These are phyloP conservation scores for Colletotrichum sp. DNA, from an alignment of 2,329 filamentous ascomycete species.

Conservation along the genomic window DNA sequence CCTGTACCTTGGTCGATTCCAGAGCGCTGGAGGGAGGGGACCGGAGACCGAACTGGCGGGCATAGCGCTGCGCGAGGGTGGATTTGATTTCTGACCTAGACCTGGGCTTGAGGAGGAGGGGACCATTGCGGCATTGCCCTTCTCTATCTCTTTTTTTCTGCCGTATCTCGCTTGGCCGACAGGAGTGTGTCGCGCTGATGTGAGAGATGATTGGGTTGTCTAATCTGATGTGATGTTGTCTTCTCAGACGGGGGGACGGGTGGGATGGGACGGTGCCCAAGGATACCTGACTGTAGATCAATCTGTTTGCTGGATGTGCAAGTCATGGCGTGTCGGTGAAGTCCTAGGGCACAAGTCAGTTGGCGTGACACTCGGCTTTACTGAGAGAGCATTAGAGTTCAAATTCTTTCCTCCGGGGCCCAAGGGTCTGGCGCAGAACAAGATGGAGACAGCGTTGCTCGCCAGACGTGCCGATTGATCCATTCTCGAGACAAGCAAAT, in stretches of 20 bases:
- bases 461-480: slow-evolving; percentile 17
- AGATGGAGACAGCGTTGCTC: slow-evolving; percentile 6
- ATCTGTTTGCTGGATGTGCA: not conserved
- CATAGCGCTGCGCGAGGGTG: not conserved
- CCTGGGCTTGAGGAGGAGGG: not conserved
- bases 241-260: not conserved
- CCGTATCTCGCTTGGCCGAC: slow-evolving; percentile 15
- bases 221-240: not conserved
- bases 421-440: slow-evolving; percentile 10
- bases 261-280: not conserved
- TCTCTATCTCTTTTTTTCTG: not conserved
- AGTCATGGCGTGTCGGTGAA: not conserved
- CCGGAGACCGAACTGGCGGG: slow-evolving; percentile 10
- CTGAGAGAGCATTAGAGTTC: not conserved
- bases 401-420: slow-evolving; percentile 2
- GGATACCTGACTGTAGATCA: not conserved
- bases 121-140: not conserved
- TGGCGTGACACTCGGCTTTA: slow-evolving; percentile 3
- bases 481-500: slow-evolving; percentile 12
- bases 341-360: not conserved
- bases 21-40: not conserved
- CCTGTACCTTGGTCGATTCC: not conserved
- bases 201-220: slow-evolving; percentile 4
- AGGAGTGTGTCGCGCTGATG: not conserved
- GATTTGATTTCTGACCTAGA: not conserved